Evolutionary conservation across 495 filamentous ascomycete species (phyloP).

Genomic region (Daldinia concentrica): DNA sequence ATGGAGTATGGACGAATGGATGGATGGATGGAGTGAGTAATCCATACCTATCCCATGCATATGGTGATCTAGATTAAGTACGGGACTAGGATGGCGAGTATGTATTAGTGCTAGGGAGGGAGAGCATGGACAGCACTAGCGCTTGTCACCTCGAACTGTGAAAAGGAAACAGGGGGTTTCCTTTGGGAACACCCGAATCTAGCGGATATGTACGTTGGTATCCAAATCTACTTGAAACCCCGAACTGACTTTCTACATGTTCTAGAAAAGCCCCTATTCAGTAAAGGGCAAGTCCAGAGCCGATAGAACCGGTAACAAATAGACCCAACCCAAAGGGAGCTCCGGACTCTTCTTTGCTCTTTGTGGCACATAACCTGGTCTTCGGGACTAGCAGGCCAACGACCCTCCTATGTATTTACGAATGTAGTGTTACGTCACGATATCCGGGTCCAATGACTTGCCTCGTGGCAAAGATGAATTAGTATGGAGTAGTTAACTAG

Average conservation of each 20-base stretch:
- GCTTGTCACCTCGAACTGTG: conserved; percentile 3
- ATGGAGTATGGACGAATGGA: neutral
- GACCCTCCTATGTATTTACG: conserved; percentile 11
- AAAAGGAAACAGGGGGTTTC: neutral
- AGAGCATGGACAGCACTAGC: neutral
- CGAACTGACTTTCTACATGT: neutral
- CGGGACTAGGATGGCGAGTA: neutral
- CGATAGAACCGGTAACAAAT: neutral
- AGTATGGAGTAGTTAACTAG: neutral
- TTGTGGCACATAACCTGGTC: conserved; percentile 13
- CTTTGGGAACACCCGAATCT: neutral
- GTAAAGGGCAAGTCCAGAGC: neutral
- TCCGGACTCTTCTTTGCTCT: neutral
- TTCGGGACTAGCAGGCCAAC: conserved; percentile 16
- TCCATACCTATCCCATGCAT: conserved; percentile 24
- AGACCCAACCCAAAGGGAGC: neutral
- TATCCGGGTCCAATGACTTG: conserved; percentile 4
- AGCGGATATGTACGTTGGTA: neutral
- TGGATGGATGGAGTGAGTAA: neutral
- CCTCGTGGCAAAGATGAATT: neutral
- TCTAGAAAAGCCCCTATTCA: conserved; percentile 13
- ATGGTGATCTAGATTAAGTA: conserved; percentile 28
- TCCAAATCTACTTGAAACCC: conserved; percentile 7
- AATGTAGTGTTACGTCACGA: conserved; percentile 18
- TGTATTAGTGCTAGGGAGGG: neutral